A percentile compares a stretch with the other conserved stretches of the same genome.
These are phyloP conservation scores for Periconia sp. DNA, from an alignment of 2,329 filamentous ascomycete species.

Conservation along the genomic window DNA sequence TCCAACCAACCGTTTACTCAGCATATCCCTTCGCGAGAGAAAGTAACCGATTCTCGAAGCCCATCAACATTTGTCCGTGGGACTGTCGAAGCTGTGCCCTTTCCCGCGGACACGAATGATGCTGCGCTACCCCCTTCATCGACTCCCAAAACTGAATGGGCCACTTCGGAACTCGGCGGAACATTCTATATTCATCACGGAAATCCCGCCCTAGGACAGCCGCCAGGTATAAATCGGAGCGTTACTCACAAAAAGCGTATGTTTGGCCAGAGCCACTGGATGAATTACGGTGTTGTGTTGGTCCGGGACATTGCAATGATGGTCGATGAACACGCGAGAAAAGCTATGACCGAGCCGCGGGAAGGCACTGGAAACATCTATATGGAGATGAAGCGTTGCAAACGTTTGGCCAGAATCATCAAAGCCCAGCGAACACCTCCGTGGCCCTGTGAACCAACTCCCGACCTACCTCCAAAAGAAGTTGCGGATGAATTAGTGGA, in stretches of 20 bases:
- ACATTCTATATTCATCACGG: constrained; percentile 54
- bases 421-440: constrained; percentile 56
- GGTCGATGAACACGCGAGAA: constrained; percentile 50
- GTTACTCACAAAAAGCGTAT: constrained; percentile 62
- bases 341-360: no score
- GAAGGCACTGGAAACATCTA: constrained; percentile 44
- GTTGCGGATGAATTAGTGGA: constrained; percentile 57
- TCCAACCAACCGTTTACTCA: no score
- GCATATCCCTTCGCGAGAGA: no score
- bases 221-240: constrained; percentile 47
- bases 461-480: constrained; percentile 55
- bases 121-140: no score
- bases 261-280: constrained; percentile 65
- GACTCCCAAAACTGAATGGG: no score
- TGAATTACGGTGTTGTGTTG: constrained; percentile 53
- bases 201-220: constrained; percentile 34
- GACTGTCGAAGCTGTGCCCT: no score
- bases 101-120: no score
- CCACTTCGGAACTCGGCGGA: constrained; percentile 48
- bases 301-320: constrained; percentile 54
- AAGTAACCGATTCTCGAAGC: no score
- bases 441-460: constrained; percentile 54
- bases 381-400: constrained; percentile 56
- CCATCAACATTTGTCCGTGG: no score
- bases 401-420: constrained; percentile 59